Conservation (phyloP, 768 basidiomycete genomes). For the Leccinum longicurvipes region DNA sequence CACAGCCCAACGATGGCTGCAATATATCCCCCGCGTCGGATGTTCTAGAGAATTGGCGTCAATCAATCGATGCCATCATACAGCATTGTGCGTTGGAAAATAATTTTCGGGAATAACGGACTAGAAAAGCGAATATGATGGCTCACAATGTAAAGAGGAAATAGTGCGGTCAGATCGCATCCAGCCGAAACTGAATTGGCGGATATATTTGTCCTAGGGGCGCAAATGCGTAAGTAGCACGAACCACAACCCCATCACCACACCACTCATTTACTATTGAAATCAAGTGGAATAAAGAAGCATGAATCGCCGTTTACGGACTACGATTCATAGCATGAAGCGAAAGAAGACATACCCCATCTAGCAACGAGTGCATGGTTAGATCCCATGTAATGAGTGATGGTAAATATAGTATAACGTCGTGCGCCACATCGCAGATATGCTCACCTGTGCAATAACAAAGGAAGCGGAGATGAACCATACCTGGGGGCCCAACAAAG, state of each 20-base stretch:
- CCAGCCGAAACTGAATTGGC: slow-evolving; percentile 83
- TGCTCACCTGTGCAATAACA: slow-evolving; percentile 65
- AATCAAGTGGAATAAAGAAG: background rate
- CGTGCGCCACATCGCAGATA: background rate
- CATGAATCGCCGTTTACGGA: slow-evolving; percentile 18
- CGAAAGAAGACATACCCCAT: slow-evolving; percentile 24
- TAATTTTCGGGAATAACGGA: background rate
- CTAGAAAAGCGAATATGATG: slow-evolving; percentile 3
- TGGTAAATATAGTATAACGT: slow-evolving; percentile 3
- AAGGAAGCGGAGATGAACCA: slow-evolving; percentile 80
- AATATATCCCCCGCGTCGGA: slow-evolving; percentile 80
- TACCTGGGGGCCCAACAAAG: slow-evolving; percentile 36
- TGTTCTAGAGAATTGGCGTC: slow-evolving; percentile 46
- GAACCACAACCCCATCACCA: slow-evolving; percentile 7
- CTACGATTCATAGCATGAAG: background rate
- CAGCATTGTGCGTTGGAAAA: background rate
- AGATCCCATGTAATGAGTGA: background rate
- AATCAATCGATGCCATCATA: slow-evolving; percentile 1
- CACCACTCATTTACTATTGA: background rate
- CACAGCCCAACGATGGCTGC: slow-evolving; percentile 74
- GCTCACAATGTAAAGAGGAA: slow-evolving; percentile 71
- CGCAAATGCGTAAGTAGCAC: slow-evolving; percentile 1
- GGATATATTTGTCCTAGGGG: slow-evolving; percentile 68
- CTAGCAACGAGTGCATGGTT: slow-evolving; percentile 7
- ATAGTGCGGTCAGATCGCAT: slow-evolving; percentile 75